A percentile compares a stretch with the other conserved stretches of the same genome.
Evolutionary conservation across 345 rosid species (phyloP).

Genomic region (Brassica nigra): DNA sequence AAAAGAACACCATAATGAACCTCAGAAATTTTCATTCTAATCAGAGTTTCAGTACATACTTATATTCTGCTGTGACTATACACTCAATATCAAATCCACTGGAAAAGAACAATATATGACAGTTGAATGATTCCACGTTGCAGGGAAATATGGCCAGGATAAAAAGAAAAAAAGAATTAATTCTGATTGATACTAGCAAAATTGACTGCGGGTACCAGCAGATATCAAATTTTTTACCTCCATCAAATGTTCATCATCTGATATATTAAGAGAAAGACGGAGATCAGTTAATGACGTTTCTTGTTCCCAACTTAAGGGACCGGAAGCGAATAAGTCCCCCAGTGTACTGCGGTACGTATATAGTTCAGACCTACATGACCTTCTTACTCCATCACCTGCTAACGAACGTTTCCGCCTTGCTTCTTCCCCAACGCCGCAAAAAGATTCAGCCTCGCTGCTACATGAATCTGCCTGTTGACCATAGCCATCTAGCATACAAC

Average conservation of each 20-base stretch:
- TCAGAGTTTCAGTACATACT: constrained; percentile 38
- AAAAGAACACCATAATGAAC: constrained; percentile 26
- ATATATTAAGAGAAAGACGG: constrained; percentile 74
- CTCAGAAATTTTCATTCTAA: constrained; percentile 34
- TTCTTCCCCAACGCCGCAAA: constrained; percentile 21
- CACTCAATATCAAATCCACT: constrained; percentile 31
- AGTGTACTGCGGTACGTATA: constrained; percentile 64
- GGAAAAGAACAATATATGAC: constrained; percentile 43
- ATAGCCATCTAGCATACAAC: constrained; percentile 36
- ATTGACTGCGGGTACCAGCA: constrained; percentile 49
- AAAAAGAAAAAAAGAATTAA: constrained; percentile 23
- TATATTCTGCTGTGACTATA: constrained; percentile 39
- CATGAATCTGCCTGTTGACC: constrained; percentile 42
- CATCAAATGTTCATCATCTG: constrained; percentile 82
- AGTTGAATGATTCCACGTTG: constrained; percentile 36
- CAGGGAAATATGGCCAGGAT: constrained; percentile 24
- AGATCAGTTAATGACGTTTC: constrained; percentile 81
- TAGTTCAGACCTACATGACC: constrained; percentile 65
- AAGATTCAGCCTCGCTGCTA: constrained; percentile 62
- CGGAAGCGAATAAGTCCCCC: constrained; percentile 71
- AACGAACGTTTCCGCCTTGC: constrained; percentile 35
- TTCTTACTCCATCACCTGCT: constrained; percentile 28
- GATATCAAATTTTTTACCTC: constrained; percentile 76
- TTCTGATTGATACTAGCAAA: constrained; percentile 45
- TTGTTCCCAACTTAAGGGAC: constrained; percentile 88